A percentile compares a stretch with the other conserved stretches of the same genome.
phyloP scores from a whole-genome alignment of 352 stramenopile genomes.

The Phytophthora vignae region DNA sequence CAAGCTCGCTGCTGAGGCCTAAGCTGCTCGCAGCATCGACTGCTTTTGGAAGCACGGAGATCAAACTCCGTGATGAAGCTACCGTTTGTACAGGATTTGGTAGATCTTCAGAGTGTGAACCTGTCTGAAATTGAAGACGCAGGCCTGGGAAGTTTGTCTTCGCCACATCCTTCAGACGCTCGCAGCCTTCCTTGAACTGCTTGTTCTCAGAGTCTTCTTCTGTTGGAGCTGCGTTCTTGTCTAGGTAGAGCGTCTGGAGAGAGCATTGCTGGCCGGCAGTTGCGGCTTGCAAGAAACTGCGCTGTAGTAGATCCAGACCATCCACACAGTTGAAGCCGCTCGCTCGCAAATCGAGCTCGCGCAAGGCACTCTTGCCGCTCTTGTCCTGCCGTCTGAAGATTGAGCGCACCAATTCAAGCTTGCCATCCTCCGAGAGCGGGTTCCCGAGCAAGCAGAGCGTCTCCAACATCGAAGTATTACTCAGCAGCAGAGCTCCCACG shows the following conservation, averaged over 20 bases:
- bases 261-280: slow-evolving; percentile 34
- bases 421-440: slow-evolving; percentile 40
- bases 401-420: slow-evolving; percentile 44
- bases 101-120: slow-evolving; percentile 7
- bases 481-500: slow-evolving; percentile 34
- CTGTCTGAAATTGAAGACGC: slow-evolving; percentile 21
- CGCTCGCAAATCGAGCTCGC: slow-evolving; percentile 39
- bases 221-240: background rate
- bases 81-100: background rate
- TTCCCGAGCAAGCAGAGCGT: slow-evolving; percentile 47
- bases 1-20: slow-evolving; percentile 19
- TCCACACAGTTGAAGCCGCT: slow-evolving; percentile 41
- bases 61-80: background rate
- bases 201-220: slow-evolving; percentile 11
- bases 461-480: slow-evolving; percentile 32
- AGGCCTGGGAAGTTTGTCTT: slow-evolving; percentile 29
- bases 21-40: background rate
- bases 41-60: background rate
- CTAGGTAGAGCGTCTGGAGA: slow-evolving; percentile 26
- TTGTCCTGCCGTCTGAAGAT: slow-evolving; percentile 39
- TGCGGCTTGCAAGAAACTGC: slow-evolving; percentile 36
- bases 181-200: slow-evolving; percentile 16
- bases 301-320: slow-evolving; percentile 26
- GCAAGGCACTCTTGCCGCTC: slow-evolving; percentile 31
- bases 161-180: slow-evolving; percentile 16